Percentiles rank a stretch among this genome's conserved stretches.
Evolutionary conservation across 805 yeast species (phyloP).

Genomic region (Sungouiella blattae): DNA sequence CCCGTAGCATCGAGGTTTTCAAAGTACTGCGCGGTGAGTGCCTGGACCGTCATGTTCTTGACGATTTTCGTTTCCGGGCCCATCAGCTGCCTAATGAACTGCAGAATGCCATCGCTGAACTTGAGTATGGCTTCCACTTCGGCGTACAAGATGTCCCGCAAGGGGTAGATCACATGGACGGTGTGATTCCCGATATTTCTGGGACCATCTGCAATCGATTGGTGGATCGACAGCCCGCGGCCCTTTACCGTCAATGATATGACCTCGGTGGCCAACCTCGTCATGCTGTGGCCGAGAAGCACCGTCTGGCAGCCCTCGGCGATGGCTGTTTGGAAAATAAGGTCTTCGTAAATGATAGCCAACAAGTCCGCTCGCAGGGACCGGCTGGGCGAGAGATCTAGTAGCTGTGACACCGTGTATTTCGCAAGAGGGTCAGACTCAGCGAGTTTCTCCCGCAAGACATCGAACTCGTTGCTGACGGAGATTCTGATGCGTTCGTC

Average conservation of each 20-base stretch:
- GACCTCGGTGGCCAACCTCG: conserved; percentile 76
- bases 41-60: conserved; percentile 78
- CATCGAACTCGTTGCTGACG: conserved; percentile 12
- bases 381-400: conserved; percentile 43
- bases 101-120: conserved; percentile 34
- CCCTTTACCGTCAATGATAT: conserved; percentile 81
- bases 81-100: conserved; percentile 22
- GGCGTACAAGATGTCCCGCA: conserved; percentile 67
- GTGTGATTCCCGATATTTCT: conserved; percentile 23
- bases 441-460: conserved; percentile 2
- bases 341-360: conserved; percentile 42
- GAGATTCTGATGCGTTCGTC: conserved; percentile 18
- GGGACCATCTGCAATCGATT: conserved; percentile 44
- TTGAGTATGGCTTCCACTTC: conserved; percentile 60
- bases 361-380: conserved; percentile 66
- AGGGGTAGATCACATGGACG: conserved; percentile 59
- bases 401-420: conserved; percentile 26
- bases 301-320: conserved; percentile 50
- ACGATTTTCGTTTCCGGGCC: conserved; percentile 37
- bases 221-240: conserved; percentile 67
- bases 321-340: conserved; percentile 46
- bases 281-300: conserved; percentile 76
- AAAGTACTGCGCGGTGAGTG: conserved; percentile 72
- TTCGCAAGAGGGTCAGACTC: conserved; percentile 15
- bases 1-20: conserved; percentile 62